phyloP scores from a whole-genome alignment of 495 filamentous ascomycete species.

The Aspergillus campestris region DNA sequence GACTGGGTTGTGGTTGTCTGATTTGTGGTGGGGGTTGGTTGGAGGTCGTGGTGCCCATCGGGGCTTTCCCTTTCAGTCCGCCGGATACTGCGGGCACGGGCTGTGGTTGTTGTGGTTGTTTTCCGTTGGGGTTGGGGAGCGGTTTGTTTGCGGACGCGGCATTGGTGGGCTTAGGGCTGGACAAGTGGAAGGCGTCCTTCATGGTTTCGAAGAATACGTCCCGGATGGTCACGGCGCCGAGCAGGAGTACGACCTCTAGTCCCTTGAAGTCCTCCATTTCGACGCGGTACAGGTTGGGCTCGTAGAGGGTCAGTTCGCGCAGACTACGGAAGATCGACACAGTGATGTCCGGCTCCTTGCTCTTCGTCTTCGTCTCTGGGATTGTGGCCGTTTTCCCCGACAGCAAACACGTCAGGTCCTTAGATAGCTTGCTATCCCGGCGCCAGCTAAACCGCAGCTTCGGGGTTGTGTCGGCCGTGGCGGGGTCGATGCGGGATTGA shows the following conservation, averaged over 20 bases:
- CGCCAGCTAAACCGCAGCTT: constrained; percentile 85
- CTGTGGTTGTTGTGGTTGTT: not conserved
- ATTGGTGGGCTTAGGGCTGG: constrained; percentile 24
- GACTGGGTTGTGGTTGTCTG: constrained; percentile 42
- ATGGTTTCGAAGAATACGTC: constrained; percentile 71
- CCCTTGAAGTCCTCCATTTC: constrained; percentile 95
- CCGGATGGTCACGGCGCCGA: constrained; percentile 74
- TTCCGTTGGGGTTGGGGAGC: not conserved
- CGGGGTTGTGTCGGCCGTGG: constrained; percentile 61
- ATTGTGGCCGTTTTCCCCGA: constrained; percentile 61
- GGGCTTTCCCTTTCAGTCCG: constrained; percentile 3
- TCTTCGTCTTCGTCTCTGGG: constrained; percentile 58
- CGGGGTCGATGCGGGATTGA: constrained; percentile 59
- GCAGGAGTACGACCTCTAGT: constrained; percentile 77
- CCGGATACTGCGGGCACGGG: constrained; percentile 7
- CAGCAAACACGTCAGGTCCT: constrained; percentile 74
- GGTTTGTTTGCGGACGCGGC: constrained; percentile 7
- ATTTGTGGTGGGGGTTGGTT: constrained; percentile 13
- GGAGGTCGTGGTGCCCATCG: constrained; percentile 10
- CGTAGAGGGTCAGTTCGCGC: constrained; percentile 75
- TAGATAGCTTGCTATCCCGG: constrained; percentile 77
- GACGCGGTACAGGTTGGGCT: constrained; percentile 82
- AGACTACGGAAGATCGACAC: constrained; percentile 67
- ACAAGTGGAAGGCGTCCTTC: constrained; percentile 71
- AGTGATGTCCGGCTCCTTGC: constrained; percentile 88